Percentiles rank a stretch among this genome's conserved stretches.
Evolutionary conservation across 2,329 filamentous ascomycete species (phyloP).

Genomic region (Endoconidiophora laricicola): DNA sequence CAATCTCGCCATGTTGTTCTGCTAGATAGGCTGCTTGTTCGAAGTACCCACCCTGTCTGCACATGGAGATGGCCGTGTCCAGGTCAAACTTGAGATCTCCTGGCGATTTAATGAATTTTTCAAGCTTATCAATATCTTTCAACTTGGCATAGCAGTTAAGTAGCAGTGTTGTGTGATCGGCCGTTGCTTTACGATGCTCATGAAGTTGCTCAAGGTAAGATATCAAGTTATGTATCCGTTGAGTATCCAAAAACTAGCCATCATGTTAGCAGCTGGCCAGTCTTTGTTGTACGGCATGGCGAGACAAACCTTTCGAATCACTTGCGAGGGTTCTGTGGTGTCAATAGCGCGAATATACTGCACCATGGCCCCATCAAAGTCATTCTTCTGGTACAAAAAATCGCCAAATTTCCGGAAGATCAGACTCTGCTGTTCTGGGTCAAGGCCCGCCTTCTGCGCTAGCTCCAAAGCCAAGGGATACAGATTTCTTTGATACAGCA

Average conservation of each 20-base stretch:
- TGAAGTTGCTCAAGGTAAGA: constrained; percentile 94
- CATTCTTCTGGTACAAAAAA: constrained; percentile 82
- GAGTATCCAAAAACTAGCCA: constrained; percentile 72
- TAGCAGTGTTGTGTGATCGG: constrained; percentile 85
- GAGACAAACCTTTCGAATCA: constrained; percentile 62
- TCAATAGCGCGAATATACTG: constrained; percentile 95
- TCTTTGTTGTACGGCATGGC: neutral
- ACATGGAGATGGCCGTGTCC: constrained; percentile 95
- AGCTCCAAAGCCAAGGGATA: constrained; percentile 85
- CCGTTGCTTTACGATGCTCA: constrained; percentile 80
- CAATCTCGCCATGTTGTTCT: constrained; percentile 82
- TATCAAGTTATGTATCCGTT: constrained; percentile 93
- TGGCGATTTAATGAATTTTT: constrained; percentile 90
- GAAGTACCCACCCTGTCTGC: constrained; percentile 87
- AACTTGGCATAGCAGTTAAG: constrained; percentile 96
- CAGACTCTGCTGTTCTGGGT: constrained; percentile 64
- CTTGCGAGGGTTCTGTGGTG: constrained; percentile 87
- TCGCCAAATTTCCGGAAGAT: constrained; percentile 93
- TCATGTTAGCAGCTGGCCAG: constrained; percentile 16
- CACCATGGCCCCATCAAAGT: constrained; percentile 97
- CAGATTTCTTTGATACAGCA: constrained; percentile 85
- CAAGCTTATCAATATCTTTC: constrained; percentile 91
- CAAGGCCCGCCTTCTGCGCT: constrained; percentile 75
- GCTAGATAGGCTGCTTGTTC: constrained; percentile 94
- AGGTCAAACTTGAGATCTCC: constrained; percentile 91